Conservation (phyloP, 306 rosid species). For the Crotalaria pallida region DNA sequence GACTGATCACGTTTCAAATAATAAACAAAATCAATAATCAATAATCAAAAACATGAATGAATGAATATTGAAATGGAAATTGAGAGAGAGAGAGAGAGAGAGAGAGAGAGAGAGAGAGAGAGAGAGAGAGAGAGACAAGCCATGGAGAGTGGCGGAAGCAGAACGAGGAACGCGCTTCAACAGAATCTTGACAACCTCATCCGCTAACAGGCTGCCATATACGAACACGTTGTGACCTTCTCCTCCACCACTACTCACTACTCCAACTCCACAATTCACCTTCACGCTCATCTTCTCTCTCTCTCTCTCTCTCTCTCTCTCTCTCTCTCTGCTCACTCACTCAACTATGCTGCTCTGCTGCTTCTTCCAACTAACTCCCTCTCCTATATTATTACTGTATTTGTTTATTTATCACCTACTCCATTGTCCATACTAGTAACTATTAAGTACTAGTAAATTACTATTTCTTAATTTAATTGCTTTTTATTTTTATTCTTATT, state of each 20-base stretch:
- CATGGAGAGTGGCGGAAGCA: constrained; percentile 46
- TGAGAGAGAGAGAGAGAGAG: background rate
- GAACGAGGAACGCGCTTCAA: constrained; percentile 64
- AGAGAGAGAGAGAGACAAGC: constrained; percentile 47
- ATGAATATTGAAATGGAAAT: no score
- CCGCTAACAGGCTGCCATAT: constrained; percentile 77
- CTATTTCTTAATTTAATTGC: no score
- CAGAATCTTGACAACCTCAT: constrained; percentile 65
- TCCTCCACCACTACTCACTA: no score
- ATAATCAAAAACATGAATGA: no score
- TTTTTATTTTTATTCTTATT: no score
- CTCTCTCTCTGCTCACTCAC: no score
- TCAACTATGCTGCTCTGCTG: no score
- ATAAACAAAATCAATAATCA: background rate
- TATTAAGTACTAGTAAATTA: no score
- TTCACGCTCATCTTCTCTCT: background rate
- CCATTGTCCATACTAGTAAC: no score
- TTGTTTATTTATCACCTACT: no score
- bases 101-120: background rate
- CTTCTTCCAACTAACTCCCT: background rate
- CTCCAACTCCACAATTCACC: background rate
- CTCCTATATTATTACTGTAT: background rate
- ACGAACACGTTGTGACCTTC: constrained; percentile 75
- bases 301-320: background rate
- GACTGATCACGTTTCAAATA: constrained; percentile 45